Base-by-base conservation (phyloP, 345 rosid genomes). In the Punica granatum region DNA sequence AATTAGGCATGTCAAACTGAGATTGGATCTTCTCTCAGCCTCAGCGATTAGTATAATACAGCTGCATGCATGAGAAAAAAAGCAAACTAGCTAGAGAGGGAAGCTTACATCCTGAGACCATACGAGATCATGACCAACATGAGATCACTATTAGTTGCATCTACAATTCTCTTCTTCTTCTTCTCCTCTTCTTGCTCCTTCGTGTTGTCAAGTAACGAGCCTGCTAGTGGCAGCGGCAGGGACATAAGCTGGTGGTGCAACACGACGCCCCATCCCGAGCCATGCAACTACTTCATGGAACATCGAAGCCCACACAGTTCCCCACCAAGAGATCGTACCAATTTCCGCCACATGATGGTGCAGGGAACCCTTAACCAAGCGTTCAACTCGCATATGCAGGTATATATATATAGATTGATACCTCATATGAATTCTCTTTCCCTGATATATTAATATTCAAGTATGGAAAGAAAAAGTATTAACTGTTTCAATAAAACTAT, bases 241-340 rank as follows among this genome's bases (percentile, higher is more conserved):
- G 66, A 48, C 12, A 67, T 79, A 51, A 65, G 64, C 44, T 49
- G 32, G 31, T 82, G 79, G 81, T 82, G 86, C 73, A 61, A 59
- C 70, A 30, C 67, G 41, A 77, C 81, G 61, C 85, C 86, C 1
- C 54, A 82, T 64, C 83, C 86, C 0, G 65, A 69, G 14, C 74
- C 81, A 32, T 79, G 86, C 73, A 77, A 75, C 19, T 71, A 67
- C 73, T 79, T 66, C 69, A 46, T 79, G 77, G 62, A 23, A 4
- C 79, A 60, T 7, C 51, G 42, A 6, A 73, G 33, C 35, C 69
- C 49, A 13, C 31, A 65, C 14, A 63, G 26, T 68, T 71, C 65
- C 9, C 16, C 46, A 0, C 80, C 83, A 1, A 66, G 23, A 1
- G 60, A 68, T 10, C 62, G 23, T 11, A 65, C 67, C 26, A 71